Conservation (phyloP, 768 basidiomycete genomes). For the Naganishia randhawae region DNA sequence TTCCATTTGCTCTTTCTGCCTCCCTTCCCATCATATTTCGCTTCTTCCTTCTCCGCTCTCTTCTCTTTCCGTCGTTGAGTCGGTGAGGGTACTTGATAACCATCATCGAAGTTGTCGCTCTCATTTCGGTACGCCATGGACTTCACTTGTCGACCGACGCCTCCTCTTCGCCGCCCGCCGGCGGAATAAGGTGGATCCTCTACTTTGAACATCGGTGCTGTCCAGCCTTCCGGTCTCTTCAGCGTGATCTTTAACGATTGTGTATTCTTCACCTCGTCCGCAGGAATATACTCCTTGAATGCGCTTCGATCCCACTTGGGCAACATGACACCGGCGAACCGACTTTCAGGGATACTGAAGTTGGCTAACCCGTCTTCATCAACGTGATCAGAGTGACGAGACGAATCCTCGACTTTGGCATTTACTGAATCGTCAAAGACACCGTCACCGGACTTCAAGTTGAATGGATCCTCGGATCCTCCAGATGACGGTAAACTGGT, state of each 20-base stretch:
- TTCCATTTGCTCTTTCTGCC: background rate
- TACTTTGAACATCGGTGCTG: background rate
- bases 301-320: background rate
- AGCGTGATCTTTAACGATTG: background rate
- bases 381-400: background rate
- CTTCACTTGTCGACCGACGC: background rate
- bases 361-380: background rate
- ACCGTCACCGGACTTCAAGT: background rate
- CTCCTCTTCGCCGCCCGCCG: background rate
- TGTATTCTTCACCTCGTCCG: conserved; percentile 3
- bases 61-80: background rate
- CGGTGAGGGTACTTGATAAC: too few species aligned
- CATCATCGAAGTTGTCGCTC: background rate
- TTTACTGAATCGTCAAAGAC: background rate
- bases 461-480: background rate
- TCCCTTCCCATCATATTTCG: background rate
- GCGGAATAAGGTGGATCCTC: background rate
- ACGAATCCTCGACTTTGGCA: background rate
- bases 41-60: background rate
- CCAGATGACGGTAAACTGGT: background rate
- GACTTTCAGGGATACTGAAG: conserved; percentile 16
- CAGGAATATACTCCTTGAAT: background rate
- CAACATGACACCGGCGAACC: conserved; percentile 11
- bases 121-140: background rate
- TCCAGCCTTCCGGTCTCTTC: conserved; percentile 17